These are phyloP conservation scores for Penicillium fuscoglaucum DNA, from an alignment of 2,329 filamentous ascomycete species.

Conservation along the genomic window DNA sequence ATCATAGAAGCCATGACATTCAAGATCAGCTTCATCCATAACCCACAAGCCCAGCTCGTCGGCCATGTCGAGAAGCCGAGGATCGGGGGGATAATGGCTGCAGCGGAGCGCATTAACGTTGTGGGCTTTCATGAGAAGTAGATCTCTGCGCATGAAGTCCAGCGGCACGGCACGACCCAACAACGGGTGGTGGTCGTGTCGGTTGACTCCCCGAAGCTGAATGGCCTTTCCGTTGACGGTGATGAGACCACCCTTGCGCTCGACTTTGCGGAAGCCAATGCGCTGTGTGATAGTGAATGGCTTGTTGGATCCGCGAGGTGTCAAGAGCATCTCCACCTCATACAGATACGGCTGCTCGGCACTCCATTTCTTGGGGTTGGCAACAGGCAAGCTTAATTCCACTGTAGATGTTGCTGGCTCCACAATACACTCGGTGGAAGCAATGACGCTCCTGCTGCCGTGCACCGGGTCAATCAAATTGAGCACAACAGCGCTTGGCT, in stretches of 20 bases:
- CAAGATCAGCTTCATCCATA: constrained; percentile 41
- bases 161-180: constrained; percentile 64
- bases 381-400: constrained; percentile 42
- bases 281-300: constrained; percentile 48
- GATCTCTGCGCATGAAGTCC: constrained; percentile 62
- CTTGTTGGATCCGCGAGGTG: background rate
- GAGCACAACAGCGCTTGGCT: background rate
- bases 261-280: constrained; percentile 64
- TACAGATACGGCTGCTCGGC: constrained; percentile 67
- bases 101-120: constrained; percentile 70
- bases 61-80: constrained; percentile 32
- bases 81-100: constrained; percentile 62
- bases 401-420: constrained; percentile 32
- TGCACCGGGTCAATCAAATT: constrained; percentile 26
- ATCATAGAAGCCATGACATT: constrained; percentile 40
- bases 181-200: constrained; percentile 69
- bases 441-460: constrained; percentile 26
- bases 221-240: constrained; percentile 63
- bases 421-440: constrained; percentile 17
- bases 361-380: constrained; percentile 64
- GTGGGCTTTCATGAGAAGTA: constrained; percentile 67
- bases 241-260: constrained; percentile 53
- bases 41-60: constrained; percentile 41
- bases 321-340: constrained; percentile 38
- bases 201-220: constrained; percentile 63